A percentile compares a stretch with the other conserved stretches of the same genome.
These are phyloP conservation scores for Aphanomyces cochlioides DNA, from an alignment of 352 stramenopile species.

Conservation along the genomic window DNA sequence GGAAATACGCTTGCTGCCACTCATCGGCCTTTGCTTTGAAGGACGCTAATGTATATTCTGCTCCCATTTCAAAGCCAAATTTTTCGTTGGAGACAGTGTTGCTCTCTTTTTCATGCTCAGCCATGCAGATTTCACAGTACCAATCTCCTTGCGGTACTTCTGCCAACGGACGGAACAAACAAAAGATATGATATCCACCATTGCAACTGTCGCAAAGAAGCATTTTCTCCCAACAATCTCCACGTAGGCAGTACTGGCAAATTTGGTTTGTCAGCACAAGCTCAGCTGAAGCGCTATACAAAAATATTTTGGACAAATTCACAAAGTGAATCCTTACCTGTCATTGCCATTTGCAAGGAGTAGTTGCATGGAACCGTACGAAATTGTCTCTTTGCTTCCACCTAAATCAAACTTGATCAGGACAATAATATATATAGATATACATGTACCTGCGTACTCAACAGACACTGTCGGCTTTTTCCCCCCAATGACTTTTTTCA, in stretches of 20 bases:
- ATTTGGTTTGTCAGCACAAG: constrained; percentile 75
- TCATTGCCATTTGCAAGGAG: constrained; percentile 79
- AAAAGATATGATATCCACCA: constrained; percentile 78
- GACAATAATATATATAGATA: background rate
- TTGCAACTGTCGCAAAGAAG: constrained; percentile 80
- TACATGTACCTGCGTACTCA: constrained; percentile 40
- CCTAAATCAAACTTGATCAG: constrained; percentile 2
- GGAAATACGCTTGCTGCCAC: constrained; percentile 81
- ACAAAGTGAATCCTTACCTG: constrained; percentile 35
- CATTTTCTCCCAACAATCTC: constrained; percentile 77
- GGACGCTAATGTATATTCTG: constrained; percentile 68
- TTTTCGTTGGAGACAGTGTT: constrained; percentile 46
- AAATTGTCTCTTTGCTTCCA: constrained; percentile 13
- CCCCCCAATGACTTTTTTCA: constrained; percentile 63
- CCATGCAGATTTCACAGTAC: constrained; percentile 72
- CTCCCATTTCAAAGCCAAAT: constrained; percentile 81
- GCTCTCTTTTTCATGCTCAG: constrained; percentile 42
- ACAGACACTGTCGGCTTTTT: constrained; percentile 77
- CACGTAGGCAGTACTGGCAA: constrained; percentile 77
- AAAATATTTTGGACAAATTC: constrained; percentile 6
- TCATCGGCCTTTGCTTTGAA: constrained; percentile 81
- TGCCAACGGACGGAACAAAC: constrained; percentile 51
- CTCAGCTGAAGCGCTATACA: constrained; percentile 50
- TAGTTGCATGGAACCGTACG: constrained; percentile 54
- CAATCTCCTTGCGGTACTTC: constrained; percentile 67